Conservation (phyloP, 768 basidiomycete genomes). For the Naganishia antarctica region DNA sequence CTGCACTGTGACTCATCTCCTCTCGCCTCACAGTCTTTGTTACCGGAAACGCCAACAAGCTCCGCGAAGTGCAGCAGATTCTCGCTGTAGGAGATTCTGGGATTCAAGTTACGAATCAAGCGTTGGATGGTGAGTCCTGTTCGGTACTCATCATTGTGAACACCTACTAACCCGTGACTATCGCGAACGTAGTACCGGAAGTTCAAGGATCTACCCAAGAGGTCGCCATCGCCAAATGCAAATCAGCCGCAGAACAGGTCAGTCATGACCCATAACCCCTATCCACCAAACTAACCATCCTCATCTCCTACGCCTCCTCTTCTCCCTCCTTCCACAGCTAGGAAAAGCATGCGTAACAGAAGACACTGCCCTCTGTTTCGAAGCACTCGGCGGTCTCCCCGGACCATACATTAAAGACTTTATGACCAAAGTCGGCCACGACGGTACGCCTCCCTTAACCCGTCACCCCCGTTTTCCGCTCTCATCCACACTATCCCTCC, state of each 20-base stretch:
- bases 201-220: conserved; percentile 88
- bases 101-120: conserved; percentile 70
- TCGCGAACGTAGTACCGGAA: conserved; percentile 63
- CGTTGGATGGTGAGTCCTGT: conserved; percentile 65
- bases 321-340: conserved; percentile 31
- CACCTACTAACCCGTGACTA: not conserved
- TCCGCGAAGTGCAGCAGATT: conserved; percentile 80
- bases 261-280: no score
- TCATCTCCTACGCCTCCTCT: not conserved
- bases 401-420: conserved; percentile 98
- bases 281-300: no score
- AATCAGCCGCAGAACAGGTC: conserved; percentile 74
- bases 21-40: conserved; percentile 70
- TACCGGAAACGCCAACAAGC: conserved; percentile 88
- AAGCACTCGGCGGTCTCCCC: conserved; percentile 81
- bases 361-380: conserved; percentile 90
- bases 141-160: conserved; percentile 25
- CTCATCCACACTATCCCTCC: not conserved
- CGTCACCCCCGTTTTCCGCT: not conserved
- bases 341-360: conserved; percentile 52
- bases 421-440: conserved; percentile 72
- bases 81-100: conserved; percentile 59
- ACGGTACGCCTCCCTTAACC: conserved; percentile 55
- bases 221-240: conserved; percentile 81
- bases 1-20: no score